These are phyloP conservation scores for Zarea fungicola DNA, from an alignment of 2,329 filamentous ascomycete genomes.

Conservation along the genomic window DNA sequence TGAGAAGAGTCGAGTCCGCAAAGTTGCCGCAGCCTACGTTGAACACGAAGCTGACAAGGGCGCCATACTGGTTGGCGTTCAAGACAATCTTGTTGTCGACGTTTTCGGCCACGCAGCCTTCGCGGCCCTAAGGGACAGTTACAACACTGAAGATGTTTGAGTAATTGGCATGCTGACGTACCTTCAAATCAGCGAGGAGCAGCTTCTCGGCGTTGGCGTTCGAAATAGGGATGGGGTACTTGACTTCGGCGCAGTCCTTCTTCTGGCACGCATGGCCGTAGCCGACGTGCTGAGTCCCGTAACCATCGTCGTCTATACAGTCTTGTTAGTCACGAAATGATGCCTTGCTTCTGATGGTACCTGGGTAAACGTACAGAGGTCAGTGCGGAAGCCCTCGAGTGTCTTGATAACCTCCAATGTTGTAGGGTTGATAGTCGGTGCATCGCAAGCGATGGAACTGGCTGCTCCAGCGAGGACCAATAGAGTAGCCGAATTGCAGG, in stretches of 20 bases:
- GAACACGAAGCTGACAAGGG: constrained; percentile 41
- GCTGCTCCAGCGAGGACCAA: too few relatives aligned
- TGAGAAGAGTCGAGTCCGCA: constrained; percentile 30
- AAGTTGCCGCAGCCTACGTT: constrained; percentile 38
- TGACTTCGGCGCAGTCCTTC: constrained; percentile 37
- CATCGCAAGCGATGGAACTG: constrained; percentile 18
- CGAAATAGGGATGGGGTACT: constrained; percentile 40
- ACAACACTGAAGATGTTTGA: neutral
- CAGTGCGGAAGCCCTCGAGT: constrained; percentile 11
- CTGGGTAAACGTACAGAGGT: constrained; percentile 14
- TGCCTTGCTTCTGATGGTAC: too few relatives aligned
- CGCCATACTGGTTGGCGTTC: constrained; percentile 43
- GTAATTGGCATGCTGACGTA: constrained; percentile 9
- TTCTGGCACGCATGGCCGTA: constrained; percentile 45
- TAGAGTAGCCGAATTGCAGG: too few relatives aligned
- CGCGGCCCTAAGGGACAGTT: neutral
- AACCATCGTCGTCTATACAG: too few relatives aligned
- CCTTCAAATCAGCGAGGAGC: constrained; percentile 32
- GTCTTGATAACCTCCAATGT: constrained; percentile 7
- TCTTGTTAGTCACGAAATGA: too few relatives aligned
- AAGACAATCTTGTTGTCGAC: constrained; percentile 27
- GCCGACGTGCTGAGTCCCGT: constrained; percentile 43
- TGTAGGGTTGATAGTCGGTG: constrained; percentile 12
- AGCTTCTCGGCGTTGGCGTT: constrained; percentile 34
- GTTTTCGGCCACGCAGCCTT: constrained; percentile 1